Conservation (phyloP, 2,329 filamentous ascomycete species). For the Harringtonia lauricola region DNA sequence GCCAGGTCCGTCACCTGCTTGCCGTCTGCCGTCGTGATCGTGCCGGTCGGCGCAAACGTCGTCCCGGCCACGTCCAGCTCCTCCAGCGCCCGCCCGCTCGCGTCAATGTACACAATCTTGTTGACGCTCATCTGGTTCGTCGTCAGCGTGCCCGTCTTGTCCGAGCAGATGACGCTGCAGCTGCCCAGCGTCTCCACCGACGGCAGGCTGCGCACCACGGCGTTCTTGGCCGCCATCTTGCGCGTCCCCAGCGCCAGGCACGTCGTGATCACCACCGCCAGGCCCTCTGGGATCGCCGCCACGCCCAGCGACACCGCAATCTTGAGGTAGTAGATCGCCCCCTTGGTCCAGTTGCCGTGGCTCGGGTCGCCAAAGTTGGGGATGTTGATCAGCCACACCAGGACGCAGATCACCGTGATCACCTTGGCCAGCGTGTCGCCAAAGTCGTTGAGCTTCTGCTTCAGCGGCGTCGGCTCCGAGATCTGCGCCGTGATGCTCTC, state of each 20-base stretch:
- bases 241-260: slow-evolving; percentile 91
- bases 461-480: slow-evolving; percentile 90
- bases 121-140: slow-evolving; percentile 99
- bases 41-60: slow-evolving; percentile 77
- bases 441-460: slow-evolving; percentile 98
- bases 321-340: slow-evolving; percentile 98
- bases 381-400: slow-evolving; percentile 98
- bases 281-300: slow-evolving; percentile 91
- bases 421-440: slow-evolving; percentile 94
- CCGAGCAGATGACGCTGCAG: slow-evolving; percentile 98
- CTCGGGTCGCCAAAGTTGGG: slow-evolving; percentile 92
- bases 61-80: slow-evolving; percentile 88
- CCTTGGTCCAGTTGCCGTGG: slow-evolving; percentile 89
- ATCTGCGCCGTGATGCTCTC: slow-evolving; percentile 98
- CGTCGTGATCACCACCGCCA: slow-evolving; percentile 98
- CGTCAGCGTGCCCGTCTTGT: slow-evolving; percentile 96
- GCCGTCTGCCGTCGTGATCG: slow-evolving; percentile 53
- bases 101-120: slow-evolving; percentile 76
- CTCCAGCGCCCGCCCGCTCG: slow-evolving; percentile 61
- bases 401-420: slow-evolving; percentile 89
- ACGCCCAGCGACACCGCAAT: slow-evolving; percentile 98
- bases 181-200: slow-evolving; percentile 97
- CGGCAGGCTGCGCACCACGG: slow-evolving; percentile 88
- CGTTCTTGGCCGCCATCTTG: slow-evolving; percentile 98
- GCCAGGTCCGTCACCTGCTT: slow-evolving; percentile 58